Evolutionary conservation across 768 basidiomycete species (phyloP), one percentile per base, ranked within the genome.

Genomic region (Floccularia luteovirens): DNA sequence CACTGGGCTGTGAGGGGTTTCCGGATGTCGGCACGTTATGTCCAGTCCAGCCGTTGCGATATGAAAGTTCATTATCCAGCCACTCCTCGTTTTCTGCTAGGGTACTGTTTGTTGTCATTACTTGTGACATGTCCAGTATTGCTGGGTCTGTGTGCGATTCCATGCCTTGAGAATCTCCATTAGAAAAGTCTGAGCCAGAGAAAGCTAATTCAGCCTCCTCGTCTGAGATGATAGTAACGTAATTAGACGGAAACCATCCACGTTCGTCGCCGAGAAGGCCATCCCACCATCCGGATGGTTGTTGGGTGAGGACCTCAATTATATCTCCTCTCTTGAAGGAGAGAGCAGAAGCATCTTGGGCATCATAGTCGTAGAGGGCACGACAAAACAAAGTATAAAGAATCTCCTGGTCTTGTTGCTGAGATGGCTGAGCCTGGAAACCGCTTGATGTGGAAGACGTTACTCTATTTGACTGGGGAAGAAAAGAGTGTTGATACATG

Each of bases 281-380:
- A 58, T 99, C 94, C 96, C 93, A 97, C 94, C 94, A 99, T 12
- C 94, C 94, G 3, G 88, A 88, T 25, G 89, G 86, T 40, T 97
- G 79, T 51, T 82, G 83, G 8, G 85, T 88, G 39, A 94, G 72
- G 44, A 98, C 90, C 59, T 97, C 90, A 48, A 99, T 96, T 49
- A 97, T 74, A 55, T 97, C 92, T 47, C 82, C 85, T 49, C 75
- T 78, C 46, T 59, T 69, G 59, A 99, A 98, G 12, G 88, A 88
- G 31, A 99, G 75, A 0, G 94, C 87, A 2, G 91, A 90, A 31
- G 77, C 69, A 50, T 97, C 92, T 52, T 83, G 69, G n/a, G 88
- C 82, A 49, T 81, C 72, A 59, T 92, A 93, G 63, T 91, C 87
- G 58, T 94, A 99, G 39, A 90, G 69, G 3, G 94, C 94, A 36